These are phyloP conservation scores for Cucumis hystrix DNA, from an alignment of 306 rosid species.

Conservation along the genomic window DNA sequence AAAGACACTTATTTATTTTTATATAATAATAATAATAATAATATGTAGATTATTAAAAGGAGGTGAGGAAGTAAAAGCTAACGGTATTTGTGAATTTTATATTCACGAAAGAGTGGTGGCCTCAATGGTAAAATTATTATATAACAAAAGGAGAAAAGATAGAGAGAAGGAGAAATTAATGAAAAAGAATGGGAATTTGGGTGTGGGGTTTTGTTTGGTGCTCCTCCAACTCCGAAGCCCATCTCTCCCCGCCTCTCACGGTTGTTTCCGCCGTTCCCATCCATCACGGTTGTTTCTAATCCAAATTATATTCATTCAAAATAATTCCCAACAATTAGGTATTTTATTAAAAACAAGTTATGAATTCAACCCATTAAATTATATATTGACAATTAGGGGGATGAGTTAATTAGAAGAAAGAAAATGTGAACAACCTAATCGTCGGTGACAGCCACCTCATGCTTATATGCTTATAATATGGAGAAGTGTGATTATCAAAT, in stretches of 20 bases:
- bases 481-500: neutral
- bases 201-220: neutral
- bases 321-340: too few species aligned
- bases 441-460: conserved; percentile 1
- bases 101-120: neutral
- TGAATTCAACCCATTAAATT: too few species aligned
- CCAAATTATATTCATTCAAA: too few species aligned
- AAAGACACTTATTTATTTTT: too few species aligned
- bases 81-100: neutral
- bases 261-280: neutral
- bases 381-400: neutral
- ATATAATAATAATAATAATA: too few species aligned
- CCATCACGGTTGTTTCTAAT: too few species aligned
- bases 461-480: neutral
- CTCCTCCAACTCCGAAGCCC: neutral
- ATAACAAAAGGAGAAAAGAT: neutral
- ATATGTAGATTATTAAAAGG: neutral
- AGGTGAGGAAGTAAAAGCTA: neutral
- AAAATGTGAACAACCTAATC: neutral
- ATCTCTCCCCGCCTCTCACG: neutral
- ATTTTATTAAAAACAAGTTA: too few species aligned
- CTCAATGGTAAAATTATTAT: neutral
- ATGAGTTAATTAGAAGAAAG: neutral
- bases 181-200: neutral
- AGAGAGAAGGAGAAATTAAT: neutral